Percentiles rank a stretch among this genome's conserved stretches.
Evolutionary conservation across 257 asterid species (phyloP).

Genomic region (Mitragyna speciosa): DNA sequence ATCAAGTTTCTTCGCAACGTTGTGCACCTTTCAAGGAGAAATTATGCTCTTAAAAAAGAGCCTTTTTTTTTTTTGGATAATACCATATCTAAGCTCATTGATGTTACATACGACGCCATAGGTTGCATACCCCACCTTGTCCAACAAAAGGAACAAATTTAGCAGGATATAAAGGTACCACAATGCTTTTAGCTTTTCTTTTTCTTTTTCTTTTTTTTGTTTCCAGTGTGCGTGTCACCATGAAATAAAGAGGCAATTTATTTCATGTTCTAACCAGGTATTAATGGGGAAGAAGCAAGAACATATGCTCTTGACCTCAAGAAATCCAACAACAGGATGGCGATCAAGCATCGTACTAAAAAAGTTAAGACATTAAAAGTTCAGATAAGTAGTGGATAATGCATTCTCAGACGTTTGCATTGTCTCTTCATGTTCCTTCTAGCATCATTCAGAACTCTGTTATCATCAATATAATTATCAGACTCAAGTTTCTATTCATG

Average conservation of each 20-base stretch:
- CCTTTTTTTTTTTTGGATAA: neutral
- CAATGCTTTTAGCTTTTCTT: neutral
- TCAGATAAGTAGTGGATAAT: neutral
- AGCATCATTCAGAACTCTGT: neutral
- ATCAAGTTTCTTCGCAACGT: neutral
- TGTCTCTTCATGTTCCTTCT: neutral
- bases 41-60: neutral
- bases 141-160: neutral
- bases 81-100: neutral
- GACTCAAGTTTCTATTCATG: neutral
- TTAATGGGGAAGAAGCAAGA: no score
- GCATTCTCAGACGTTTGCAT: neutral
- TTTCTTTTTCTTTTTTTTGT: neutral
- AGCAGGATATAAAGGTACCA: neutral
- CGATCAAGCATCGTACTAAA: neutral
- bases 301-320: neutral
- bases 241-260: neutral
- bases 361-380: no score
- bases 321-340: neutral
- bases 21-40: neutral
- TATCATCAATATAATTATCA: neutral
- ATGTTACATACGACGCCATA: neutral
- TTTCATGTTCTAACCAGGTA: neutral
- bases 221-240: neutral
- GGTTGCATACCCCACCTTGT: neutral